A percentile compares a stretch with the other conserved stretches of the same genome.
Conservation (phyloP, 2,329 filamentous ascomycete species). For the Calonectria pseudoreteaudii region DNA sequence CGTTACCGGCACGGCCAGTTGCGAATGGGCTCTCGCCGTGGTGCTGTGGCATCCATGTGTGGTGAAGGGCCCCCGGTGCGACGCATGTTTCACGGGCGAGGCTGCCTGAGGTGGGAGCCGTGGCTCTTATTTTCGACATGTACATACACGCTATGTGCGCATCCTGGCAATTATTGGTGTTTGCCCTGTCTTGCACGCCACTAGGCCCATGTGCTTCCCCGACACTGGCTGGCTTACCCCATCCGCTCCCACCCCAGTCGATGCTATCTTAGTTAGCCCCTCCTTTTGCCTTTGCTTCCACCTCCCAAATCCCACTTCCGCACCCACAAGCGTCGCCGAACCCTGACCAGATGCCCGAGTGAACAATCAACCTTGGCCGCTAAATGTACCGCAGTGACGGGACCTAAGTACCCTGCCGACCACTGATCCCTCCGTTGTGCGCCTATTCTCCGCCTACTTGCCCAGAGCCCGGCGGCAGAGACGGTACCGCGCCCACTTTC, state of each 20-base stretch:
- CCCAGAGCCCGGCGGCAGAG: constrained; percentile 19
- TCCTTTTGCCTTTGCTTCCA: not conserved
- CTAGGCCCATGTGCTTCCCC: not conserved
- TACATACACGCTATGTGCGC: not conserved
- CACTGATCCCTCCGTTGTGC: constrained; percentile 26
- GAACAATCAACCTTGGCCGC: constrained; percentile 7
- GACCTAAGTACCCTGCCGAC: not conserved
- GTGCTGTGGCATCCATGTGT: constrained; percentile 11
- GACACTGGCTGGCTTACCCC: constrained; percentile 8
- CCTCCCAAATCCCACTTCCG: constrained; percentile 9
- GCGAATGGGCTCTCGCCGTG: not conserved
- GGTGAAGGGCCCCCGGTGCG: not conserved
- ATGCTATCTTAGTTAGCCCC: constrained; percentile 8
- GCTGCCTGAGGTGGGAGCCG: not conserved
- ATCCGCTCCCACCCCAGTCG: constrained; percentile 4
- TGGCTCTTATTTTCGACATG: not conserved
- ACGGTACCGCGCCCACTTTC: constrained; percentile 37
- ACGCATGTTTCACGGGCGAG: constrained; percentile 7
- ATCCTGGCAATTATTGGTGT: not conserved
- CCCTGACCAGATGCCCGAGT: constrained; percentile 3
- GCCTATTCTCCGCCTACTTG: constrained; percentile 37
- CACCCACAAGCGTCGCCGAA: constrained; percentile 35
- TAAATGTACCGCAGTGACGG: constrained; percentile 1
- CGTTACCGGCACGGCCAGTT: constrained; percentile 20
- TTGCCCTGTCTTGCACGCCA: not conserved